Evolutionary conservation across 2,329 filamentous ascomycete genomes (phyloP).

Genomic region (Sporothrix dimorphospora): DNA sequence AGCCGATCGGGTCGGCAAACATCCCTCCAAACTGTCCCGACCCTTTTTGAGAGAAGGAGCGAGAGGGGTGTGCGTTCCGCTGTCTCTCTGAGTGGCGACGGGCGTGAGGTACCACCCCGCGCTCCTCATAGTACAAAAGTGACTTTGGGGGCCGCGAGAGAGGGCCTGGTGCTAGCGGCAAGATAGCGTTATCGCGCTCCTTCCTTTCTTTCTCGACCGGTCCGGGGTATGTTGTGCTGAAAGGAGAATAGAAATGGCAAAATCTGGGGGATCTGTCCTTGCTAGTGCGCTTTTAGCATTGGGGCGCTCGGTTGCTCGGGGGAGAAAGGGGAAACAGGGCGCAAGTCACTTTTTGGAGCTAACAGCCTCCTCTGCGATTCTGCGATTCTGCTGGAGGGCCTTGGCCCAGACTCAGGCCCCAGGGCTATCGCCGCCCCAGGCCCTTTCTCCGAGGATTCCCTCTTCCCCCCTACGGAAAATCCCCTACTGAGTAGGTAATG

Average conservation of each 20-base stretch:
- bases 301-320: no score
- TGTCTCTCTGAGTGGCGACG: not conserved
- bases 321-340: not conserved
- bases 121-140: not conserved
- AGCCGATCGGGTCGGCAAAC: slow-evolving; percentile 23
- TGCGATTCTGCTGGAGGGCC: not conserved
- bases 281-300: slow-evolving; percentile 19
- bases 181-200: slow-evolving; percentile 19
- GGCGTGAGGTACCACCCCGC: not conserved
- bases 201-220: slow-evolving; percentile 1
- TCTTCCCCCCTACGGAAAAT: not conserved
- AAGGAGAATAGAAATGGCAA: slow-evolving; percentile 18
- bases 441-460: not conserved
- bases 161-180: not conserved
- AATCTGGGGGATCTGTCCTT: slow-evolving; percentile 27
- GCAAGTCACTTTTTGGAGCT: not conserved
- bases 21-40: slow-evolving; percentile 7
- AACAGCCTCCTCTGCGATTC: not conserved
- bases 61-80: not conserved
- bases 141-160: not conserved
- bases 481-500: not conserved
- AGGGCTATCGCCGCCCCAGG: not conserved
- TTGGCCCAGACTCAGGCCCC: not conserved
- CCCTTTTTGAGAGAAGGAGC: not conserved
- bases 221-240: slow-evolving; percentile 22